Base-by-base conservation (phyloP, 2,329 filamentous ascomycete species). In the Bertia moriformis region DNA sequence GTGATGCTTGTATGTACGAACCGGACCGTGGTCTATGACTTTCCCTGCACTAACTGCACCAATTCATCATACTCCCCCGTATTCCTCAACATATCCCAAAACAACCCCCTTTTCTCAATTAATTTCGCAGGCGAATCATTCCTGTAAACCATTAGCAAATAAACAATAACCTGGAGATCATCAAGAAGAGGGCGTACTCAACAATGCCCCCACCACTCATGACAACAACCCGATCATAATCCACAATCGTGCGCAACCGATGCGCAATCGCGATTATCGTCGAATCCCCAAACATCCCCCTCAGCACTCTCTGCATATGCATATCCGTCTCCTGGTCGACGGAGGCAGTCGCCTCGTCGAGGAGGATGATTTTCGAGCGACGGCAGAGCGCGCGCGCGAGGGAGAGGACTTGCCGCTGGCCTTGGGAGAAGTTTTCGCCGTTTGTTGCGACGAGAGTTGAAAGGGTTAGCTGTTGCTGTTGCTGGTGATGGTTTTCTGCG, bases 251-350 rank as follows among this genome's bases (percentile, higher is more conserved):
- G 14, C 39, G 40, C 41, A 83, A 55, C 18, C 78, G 62, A 59
- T 85, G 80, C 14, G 80, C 80, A 53, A 85, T 83, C 50, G 77
- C 82, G 3, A 86, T 56, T 19, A 86, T 50, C 1, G 81, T 84
- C 60, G 78, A 79, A 29, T 74, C 75, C 42, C 66, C 64, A 51
- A 85, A 83, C 0, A 72, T 77, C 7, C 68, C 62, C 1, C 71
- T 66, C 52, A 86, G 81, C 0, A 77, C 77, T 38, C 58, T 55
- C 51, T 85, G 80, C 42, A 86, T 82, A 57, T 78, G 78, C 44
- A 73, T 67, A 44, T 86, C 81, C 0, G 78, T 84, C 46, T 83
- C 79, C 49, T 81, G 76, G 47, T 85, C 80, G 3, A 84, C 74
- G 0, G 10, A 10, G 2, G 74, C 73, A 3, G 75, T 79, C 2